Percentiles rank a stretch among this genome's conserved stretches.
phyloP scores from a whole-genome alignment of 495 filamentous ascomycete species.

The Pseudomonodictys pantanalensis region DNA sequence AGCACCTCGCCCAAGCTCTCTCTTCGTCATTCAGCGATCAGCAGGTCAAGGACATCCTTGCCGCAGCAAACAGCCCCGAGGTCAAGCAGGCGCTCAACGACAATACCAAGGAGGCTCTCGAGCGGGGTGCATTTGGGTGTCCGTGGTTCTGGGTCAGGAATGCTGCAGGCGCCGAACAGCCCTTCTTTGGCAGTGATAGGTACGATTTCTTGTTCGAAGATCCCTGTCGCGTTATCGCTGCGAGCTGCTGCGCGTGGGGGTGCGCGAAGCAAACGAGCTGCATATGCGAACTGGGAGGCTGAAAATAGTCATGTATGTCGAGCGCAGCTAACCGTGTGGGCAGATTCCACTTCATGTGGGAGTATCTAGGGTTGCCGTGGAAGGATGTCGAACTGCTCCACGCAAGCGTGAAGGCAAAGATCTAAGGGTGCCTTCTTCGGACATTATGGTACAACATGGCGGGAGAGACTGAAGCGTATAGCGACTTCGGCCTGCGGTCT shows the following conservation, averaged over 20 bases:
- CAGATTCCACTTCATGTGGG: constrained; percentile 37
- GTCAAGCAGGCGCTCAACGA: constrained; percentile 59
- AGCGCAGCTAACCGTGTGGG: neutral
- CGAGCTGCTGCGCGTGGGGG: neutral
- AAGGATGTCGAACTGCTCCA: constrained; percentile 25
- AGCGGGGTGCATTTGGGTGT: constrained; percentile 67
- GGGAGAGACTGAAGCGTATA: too few relatives aligned
- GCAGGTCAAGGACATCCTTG: constrained; percentile 53
- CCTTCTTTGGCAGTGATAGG: constrained; percentile 77
- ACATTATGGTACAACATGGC: too few relatives aligned
- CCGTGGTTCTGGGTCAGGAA: constrained; percentile 77
- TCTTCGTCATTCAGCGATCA: constrained; percentile 41
- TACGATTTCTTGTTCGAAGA: constrained; percentile 38
- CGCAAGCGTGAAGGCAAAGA: constrained; percentile 24
- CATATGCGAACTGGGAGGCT: constrained; percentile 5
- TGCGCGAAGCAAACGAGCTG: neutral
- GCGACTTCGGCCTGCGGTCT: too few relatives aligned
- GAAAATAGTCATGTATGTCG: neutral
- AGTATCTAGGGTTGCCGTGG: constrained; percentile 41
- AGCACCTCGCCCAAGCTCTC: constrained; percentile 41
- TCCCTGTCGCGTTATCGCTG: too few relatives aligned
- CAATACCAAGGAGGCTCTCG: constrained; percentile 58
- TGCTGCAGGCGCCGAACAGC: constrained; percentile 54
- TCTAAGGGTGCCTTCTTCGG: constrained; percentile 6
- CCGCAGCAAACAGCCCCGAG: constrained; percentile 46